Evolutionary conservation across 2,329 filamentous ascomycete genomes (phyloP).

Genomic region (Talaromyces amestolkiae): DNA sequence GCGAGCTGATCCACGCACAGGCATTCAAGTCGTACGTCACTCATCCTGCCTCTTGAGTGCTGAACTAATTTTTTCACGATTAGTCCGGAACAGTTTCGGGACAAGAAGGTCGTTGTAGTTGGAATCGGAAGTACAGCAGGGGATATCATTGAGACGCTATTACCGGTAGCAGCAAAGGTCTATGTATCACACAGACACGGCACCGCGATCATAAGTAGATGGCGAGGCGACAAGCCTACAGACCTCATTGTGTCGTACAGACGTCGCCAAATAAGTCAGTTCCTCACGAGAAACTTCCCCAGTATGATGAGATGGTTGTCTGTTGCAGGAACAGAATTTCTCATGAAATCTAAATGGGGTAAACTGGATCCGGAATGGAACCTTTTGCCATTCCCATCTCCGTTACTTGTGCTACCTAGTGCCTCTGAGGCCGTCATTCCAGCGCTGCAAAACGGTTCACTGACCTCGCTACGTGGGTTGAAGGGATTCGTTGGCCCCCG

Average conservation of each 20-base stretch:
- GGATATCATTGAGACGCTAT: background rate
- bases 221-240: background rate
- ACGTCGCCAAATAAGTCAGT: constrained; percentile 26
- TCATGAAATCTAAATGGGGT: constrained; percentile 28
- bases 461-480: background rate
- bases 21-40: background rate
- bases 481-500: background rate
- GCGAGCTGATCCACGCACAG: constrained; percentile 40
- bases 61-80: background rate
- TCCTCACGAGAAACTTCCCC: constrained; percentile 36
- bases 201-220: background rate
- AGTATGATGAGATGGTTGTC: constrained; percentile 36
- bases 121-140: background rate
- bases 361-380: constrained; percentile 10
- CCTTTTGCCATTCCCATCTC: background rate
- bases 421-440: constrained; percentile 21
- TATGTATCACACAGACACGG: constrained; percentile 1
- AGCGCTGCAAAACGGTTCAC: background rate
- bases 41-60: background rate
- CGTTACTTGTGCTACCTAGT: constrained; percentile 23
- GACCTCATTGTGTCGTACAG: constrained; percentile 40
- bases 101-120: constrained; percentile 1
- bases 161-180: background rate
- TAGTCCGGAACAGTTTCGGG: background rate
- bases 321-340: background rate